phyloP scores from a whole-genome alignment of 495 filamentous ascomycete genomes.

The Lichenothelia convexa region DNA sequence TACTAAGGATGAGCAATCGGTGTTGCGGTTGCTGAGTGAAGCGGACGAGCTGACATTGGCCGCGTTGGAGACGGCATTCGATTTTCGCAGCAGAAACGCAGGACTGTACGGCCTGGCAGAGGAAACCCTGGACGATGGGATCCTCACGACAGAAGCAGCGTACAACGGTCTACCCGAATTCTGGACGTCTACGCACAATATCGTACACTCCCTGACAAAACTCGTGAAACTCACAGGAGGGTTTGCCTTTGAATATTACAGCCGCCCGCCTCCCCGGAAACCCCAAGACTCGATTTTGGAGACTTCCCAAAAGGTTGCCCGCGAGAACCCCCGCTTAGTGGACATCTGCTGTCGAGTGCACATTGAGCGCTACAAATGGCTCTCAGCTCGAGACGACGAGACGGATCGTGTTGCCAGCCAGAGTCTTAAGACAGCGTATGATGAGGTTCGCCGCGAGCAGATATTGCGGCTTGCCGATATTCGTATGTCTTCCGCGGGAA shows the following conservation, averaged over 20 bases:
- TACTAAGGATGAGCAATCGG: conserved; percentile 5
- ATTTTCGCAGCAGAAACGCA: conserved; percentile 50
- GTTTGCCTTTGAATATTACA: conserved; percentile 11
- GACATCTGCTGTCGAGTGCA: conserved; percentile 39
- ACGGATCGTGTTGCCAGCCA: conserved; percentile 27
- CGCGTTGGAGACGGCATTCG: conserved; percentile 51
- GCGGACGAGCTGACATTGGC: conserved; percentile 62
- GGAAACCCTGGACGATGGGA: conserved; percentile 44
- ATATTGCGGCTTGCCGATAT: conserved; percentile 49
- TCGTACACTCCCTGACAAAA: conserved; percentile 34
- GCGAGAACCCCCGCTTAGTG: conserved; percentile 36
- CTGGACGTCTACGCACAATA: conserved; percentile 58
- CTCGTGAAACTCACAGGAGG: conserved; percentile 28
- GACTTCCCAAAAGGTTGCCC: conserved; percentile 25
- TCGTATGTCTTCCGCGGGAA: conserved; percentile 45
- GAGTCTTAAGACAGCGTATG: conserved; percentile 29
- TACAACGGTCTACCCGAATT: conserved; percentile 52
- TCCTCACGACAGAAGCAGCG: conserved; percentile 32
- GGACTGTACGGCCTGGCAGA: conserved; percentile 51
- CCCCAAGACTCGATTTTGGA: no score
- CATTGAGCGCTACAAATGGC: conserved; percentile 44
- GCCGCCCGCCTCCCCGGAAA: no score
- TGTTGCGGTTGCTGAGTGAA: conserved; percentile 27
- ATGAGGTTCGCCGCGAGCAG: conserved; percentile 36
- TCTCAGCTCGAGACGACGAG: conserved; percentile 29